These are phyloP conservation scores for Mycocalia duriaeana DNA, from an alignment of 1,284 basidiomycete species.

Conservation along the genomic window DNA sequence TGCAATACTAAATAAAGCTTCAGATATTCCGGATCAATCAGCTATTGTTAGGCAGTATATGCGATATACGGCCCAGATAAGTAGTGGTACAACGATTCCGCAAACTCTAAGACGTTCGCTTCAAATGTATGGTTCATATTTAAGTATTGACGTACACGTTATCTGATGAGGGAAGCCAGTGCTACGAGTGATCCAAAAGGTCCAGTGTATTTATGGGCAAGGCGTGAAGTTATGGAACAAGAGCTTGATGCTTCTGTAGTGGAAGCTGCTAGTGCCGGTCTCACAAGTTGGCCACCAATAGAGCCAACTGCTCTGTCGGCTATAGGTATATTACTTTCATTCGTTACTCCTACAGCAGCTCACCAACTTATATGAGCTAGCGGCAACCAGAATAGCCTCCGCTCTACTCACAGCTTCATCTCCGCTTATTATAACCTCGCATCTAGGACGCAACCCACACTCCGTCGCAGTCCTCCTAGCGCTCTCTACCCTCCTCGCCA, in stretches of 20 bases:
- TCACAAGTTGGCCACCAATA: slow-evolving; percentile 45
- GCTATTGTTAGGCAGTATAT: slow-evolving; percentile 69
- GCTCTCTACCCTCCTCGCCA: slow-evolving; percentile 46
- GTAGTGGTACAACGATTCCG: slow-evolving; percentile 45
- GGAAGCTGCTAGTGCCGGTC: slow-evolving; percentile 18
- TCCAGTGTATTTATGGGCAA: slow-evolving; percentile 70
- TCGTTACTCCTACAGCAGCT: neutral
- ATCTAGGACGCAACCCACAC: slow-evolving; percentile 51
- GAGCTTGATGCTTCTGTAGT: slow-evolving; percentile 40
- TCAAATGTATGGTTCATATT: slow-evolving; percentile 44
- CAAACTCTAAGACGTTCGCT: slow-evolving; percentile 51
- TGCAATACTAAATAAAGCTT: neutral
- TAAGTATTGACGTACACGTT: neutral
- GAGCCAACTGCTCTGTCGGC: slow-evolving; percentile 45
- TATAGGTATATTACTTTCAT: slow-evolving; percentile 29
- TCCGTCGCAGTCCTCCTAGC: slow-evolving; percentile 43
- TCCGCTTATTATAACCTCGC: slow-evolving; percentile 62
- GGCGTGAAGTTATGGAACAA: slow-evolving; percentile 66
- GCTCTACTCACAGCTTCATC: slow-evolving; percentile 46
- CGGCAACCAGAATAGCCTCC: slow-evolving; percentile 36
- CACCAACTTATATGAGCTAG: slow-evolving; percentile 26
- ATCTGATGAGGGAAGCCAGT: no score
- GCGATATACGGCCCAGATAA: slow-evolving; percentile 57
- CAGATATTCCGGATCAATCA: slow-evolving; percentile 66
- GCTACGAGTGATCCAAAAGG: slow-evolving; percentile 64